Conservation (phyloP, 176 grass and related monocot species). For the Musa beccarii region DNA sequence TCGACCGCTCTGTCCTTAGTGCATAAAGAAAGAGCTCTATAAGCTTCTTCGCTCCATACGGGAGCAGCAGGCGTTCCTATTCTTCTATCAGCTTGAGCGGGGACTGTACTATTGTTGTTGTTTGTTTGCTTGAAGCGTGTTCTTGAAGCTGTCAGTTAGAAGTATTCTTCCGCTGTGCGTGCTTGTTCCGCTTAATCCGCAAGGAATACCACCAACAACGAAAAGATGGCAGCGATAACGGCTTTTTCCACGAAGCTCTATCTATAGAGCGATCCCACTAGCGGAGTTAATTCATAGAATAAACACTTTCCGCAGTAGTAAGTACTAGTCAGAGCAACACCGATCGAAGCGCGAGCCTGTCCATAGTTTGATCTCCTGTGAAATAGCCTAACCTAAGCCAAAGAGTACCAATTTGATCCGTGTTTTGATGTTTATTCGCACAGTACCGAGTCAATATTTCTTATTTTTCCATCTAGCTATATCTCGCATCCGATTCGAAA, state of each 20-base stretch:
- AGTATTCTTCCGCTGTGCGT: not conserved
- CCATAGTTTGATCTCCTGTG: not conserved
- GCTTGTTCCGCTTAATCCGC: no score
- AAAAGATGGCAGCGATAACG: not conserved
- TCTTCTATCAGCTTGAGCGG: no score
- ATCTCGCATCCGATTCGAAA: no score
- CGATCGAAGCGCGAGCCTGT: not conserved
- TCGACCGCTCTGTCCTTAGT: no score
- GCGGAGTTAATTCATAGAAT: not conserved
- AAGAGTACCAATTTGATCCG: not conserved
- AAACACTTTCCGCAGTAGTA: not conserved
- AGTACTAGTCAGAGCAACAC: not conserved
- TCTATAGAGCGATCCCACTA: not conserved
- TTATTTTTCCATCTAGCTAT: no score
- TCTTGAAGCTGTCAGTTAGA: not conserved
- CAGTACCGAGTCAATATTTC: no score
- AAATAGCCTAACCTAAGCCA: not conserved
- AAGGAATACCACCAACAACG: no score
- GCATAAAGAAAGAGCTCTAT: no score
- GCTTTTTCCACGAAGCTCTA: not conserved
- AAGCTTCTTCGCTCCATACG: no score
- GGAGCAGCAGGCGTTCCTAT: no score
- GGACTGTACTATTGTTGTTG: no score
- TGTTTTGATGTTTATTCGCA: not conserved
- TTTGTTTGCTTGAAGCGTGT: no score